Evolutionary conservation across 1,139 yeast species (phyloP), one percentile per base, ranked within the genome.

Genomic region (Arxiozyma bovina): DNA sequence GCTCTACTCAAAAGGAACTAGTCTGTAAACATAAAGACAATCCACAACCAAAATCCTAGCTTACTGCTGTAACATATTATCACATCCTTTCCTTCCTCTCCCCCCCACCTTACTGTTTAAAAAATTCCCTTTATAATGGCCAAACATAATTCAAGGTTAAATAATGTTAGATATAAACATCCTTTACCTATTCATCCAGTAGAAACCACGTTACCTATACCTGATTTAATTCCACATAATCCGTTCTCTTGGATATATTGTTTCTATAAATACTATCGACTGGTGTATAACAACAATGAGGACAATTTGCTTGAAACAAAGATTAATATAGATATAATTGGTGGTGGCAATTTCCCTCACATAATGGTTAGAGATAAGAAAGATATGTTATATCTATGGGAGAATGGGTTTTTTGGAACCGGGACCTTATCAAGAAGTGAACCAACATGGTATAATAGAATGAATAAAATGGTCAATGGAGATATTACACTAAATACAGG

Each of bases 391-490:
- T 69, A 70, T 38, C 73, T 93, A 9, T 93, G 99, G 98, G 72
- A 77, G 38, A 79, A 79, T 64, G 99, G 99, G 0, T 93, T 90
- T 66, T 94, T 89, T 66, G 99, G 99, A 11, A 93, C 93, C 63
- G 99, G 99, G 2, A 78, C 81, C 4, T 73, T 90, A 51, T 87
- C 96, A 42, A 75, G 99, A 60, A 86, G 96, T 56, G 97, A 93
- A 63, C 96, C 99, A 0, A 82, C 96, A 0, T 93, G 98, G 98
- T 71, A 69, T 49, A 75, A 75, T 17, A 77, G 98, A 54, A 82
- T 88, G 1, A 73, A 77, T 38, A 73, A 86, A 51, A 74, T 85
- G 52, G 70, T 77, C 18, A 77, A 75, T 15, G 66, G 47, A 12
- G 40, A 34, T 15, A 34, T 34, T 15, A 12, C 11, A 17, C 7